phyloP scores from a whole-genome alignment of 2,329 filamentous ascomycete species.

The Verticillium longisporum region DNA sequence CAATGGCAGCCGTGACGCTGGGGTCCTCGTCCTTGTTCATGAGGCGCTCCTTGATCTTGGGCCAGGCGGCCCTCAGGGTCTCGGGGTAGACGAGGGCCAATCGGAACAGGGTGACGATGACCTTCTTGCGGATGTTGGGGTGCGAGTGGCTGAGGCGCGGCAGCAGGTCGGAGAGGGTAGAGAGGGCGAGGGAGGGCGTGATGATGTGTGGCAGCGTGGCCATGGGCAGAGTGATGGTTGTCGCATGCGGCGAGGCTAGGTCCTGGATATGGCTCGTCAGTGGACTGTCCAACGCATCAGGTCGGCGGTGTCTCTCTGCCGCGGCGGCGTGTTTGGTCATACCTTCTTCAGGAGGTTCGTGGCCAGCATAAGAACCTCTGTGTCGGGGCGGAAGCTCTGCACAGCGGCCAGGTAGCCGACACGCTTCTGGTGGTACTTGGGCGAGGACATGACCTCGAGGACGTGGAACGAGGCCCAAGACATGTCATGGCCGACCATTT shows the following conservation, averaged over 20 bases:
- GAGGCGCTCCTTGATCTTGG: slow-evolving; percentile 90
- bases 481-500: slow-evolving; percentile 99
- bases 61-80: slow-evolving; percentile 86
- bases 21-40: slow-evolving; percentile 86
- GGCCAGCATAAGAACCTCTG: slow-evolving; percentile 94
- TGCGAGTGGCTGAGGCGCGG: slow-evolving; percentile 83
- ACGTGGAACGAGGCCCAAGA: slow-evolving; percentile 99
- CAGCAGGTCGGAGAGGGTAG: slow-evolving; percentile 77
- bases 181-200: slow-evolving; percentile 85
- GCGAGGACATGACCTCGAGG: slow-evolving; percentile 95
- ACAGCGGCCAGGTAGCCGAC: slow-evolving; percentile 93
- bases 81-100: slow-evolving; percentile 95
- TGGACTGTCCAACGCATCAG: not conserved
- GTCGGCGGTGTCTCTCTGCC: not conserved
- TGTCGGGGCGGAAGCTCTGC: slow-evolving; percentile 92
- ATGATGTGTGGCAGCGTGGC: slow-evolving; percentile 90
- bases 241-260: slow-evolving; percentile 63
- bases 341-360: slow-evolving; percentile 96
- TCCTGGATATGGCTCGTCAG: slow-evolving; percentile 43
- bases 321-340: not conserved
- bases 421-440: slow-evolving; percentile 90
- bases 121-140: slow-evolving; percentile 86
- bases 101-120: slow-evolving; percentile 87
- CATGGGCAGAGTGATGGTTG: slow-evolving; percentile 79
- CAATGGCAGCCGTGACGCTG: slow-evolving; percentile 89